These are phyloP conservation scores for Cryptosporidium meleagridis DNA, from an alignment of 169 alveolate species.

Conservation along the genomic window DNA sequence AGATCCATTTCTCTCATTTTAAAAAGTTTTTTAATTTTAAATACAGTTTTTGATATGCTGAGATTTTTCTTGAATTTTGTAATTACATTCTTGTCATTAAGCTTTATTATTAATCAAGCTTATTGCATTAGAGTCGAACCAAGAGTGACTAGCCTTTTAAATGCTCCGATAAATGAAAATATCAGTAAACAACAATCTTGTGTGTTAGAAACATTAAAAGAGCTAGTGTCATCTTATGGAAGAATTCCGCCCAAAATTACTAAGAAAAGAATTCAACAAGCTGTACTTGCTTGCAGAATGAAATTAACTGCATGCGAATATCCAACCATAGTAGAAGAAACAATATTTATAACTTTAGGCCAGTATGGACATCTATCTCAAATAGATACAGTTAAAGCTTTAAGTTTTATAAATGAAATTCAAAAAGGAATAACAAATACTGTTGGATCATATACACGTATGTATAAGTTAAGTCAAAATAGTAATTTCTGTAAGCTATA, in stretches of 20 bases:
- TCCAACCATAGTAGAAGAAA: slow-evolving; percentile 50
- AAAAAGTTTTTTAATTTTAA: not conserved
- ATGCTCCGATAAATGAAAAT: not conserved
- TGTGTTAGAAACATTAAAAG: not conserved
- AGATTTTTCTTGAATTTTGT: not conserved
- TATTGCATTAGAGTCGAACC: slow-evolving; percentile 8
- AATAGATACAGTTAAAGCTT: slow-evolving; percentile 6
- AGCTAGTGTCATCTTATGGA: slow-evolving; percentile 5
- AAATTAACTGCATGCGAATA: not conserved
- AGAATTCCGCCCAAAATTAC: slow-evolving; percentile 52
- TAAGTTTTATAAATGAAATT: slow-evolving; percentile 73
- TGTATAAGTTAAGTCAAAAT: slow-evolving; percentile 46
- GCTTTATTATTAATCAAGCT: not conserved
- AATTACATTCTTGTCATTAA: not conserved
- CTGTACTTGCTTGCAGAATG: not conserved
- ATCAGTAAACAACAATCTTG: slow-evolving; percentile 9
- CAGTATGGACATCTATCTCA: slow-evolving; percentile 42
- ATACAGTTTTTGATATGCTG: slow-evolving; percentile 6
- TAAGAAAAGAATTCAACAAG: slow-evolving; percentile 10
- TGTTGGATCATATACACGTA: slow-evolving; percentile 60
- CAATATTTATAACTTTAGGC: slow-evolving; percentile 49
- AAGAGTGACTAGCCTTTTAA: not conserved
- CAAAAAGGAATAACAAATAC: slow-evolving; percentile 47
- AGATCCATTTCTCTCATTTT: not conserved
- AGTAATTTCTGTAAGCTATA: slow-evolving; percentile 10